Evolutionary conservation across 1,139 yeast species (phyloP).

Genomic region (Taphrina betulina): DNA sequence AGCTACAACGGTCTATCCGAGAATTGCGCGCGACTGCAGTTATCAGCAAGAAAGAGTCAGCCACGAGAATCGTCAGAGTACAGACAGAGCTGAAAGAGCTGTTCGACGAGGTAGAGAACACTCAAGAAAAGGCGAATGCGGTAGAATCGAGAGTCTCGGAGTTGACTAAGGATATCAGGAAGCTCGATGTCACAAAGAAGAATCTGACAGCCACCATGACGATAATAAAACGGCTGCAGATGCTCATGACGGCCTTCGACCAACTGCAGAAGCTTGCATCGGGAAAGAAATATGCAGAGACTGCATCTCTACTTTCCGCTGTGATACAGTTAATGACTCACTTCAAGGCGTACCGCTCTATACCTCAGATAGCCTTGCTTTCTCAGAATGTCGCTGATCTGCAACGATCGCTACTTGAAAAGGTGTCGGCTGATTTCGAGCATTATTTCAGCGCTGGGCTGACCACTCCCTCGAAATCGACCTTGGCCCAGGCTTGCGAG

Average conservation of each 20-base stretch:
- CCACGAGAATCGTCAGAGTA: constrained; percentile 36
- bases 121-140: constrained; percentile 51
- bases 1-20: constrained; percentile 36
- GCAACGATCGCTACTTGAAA: constrained; percentile 66
- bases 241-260: constrained; percentile 76
- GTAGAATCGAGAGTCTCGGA: constrained; percentile 31
- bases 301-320: constrained; percentile 67
- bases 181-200: constrained; percentile 74
- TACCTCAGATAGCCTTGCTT: constrained; percentile 73
- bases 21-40: constrained; percentile 29
- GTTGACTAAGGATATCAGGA: constrained; percentile 75
- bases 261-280: constrained; percentile 56
- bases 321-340: constrained; percentile 73
- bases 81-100: constrained; percentile 48
- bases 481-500: constrained; percentile 62
- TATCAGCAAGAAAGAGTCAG: constrained; percentile 32
- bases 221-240: constrained; percentile 78
- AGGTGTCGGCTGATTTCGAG: constrained; percentile 73
- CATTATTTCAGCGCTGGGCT: constrained; percentile 44
- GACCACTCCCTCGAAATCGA: constrained; percentile 38
- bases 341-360: constrained; percentile 79
- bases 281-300: constrained; percentile 58
- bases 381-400: constrained; percentile 63
- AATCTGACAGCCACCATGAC: constrained; percentile 83
- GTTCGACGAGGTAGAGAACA: constrained; percentile 48